Evolutionary conservation across 176 grass and related monocot genomes (phyloP).

Genomic region (Alloteropsis semialata): DNA sequence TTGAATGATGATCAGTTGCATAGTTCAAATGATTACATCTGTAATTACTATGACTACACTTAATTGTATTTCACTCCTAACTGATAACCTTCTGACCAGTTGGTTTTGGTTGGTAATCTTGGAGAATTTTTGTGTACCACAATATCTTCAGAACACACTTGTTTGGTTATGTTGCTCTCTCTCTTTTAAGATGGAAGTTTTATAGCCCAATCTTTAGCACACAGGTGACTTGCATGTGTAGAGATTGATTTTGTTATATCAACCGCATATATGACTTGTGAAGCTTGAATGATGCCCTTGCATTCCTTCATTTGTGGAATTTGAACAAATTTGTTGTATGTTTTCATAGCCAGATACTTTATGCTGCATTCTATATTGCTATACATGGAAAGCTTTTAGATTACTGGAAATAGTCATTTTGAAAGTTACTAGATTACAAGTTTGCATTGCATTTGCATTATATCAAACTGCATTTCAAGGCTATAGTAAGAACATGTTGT

Average conservation of each 20-base stretch:
- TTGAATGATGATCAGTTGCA: constrained; percentile 26
- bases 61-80: constrained; percentile 38
- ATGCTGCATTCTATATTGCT: neutral
- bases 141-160: neutral
- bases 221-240: neutral
- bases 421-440: neutral
- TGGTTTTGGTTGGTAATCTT: neutral
- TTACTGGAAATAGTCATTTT: too few species aligned
- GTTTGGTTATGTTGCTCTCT: neutral
- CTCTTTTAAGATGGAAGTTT: neutral
- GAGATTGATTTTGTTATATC: neutral
- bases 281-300: neutral
- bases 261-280: neutral
- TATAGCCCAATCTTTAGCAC: neutral
- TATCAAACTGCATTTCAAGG: neutral
- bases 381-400: neutral
- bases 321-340: neutral
- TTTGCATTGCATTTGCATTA: neutral
- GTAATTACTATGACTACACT: constrained; percentile 7
- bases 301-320: neutral
- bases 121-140: neutral
- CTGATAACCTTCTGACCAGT: neutral
- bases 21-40: constrained; percentile 33
- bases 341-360: neutral
- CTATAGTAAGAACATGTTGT: neutral